Conservation (phyloP, 768 basidiomycete species). For the Rickenella mellea region DNA sequence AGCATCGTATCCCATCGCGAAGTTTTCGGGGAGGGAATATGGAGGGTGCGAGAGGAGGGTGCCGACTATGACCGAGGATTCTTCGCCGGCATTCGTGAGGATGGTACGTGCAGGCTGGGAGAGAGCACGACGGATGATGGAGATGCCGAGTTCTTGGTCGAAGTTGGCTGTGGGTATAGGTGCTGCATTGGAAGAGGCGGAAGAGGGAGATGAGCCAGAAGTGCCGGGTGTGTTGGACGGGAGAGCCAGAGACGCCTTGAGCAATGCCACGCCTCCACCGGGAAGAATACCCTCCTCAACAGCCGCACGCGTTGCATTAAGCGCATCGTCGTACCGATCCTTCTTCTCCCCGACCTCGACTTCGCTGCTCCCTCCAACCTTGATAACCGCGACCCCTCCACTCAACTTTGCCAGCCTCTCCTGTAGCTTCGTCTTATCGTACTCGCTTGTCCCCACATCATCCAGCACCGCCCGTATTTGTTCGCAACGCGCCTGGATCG, state of each 20-base stretch:
- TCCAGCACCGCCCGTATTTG: slow-evolving; percentile 81
- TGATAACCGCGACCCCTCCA: slow-evolving; percentile 97
- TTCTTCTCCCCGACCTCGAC: slow-evolving; percentile 99
- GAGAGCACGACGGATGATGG: slow-evolving; percentile 86
- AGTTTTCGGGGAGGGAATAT: slow-evolving; percentile 70
- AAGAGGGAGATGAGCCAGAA: slow-evolving; percentile 31
- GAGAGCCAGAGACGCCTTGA: slow-evolving; percentile 74
- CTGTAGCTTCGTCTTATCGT: slow-evolving; percentile 90
- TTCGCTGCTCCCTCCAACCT: slow-evolving; percentile 87
- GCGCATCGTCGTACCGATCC: slow-evolving; percentile 94
- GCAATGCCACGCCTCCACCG: slow-evolving; percentile 88
- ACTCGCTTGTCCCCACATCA: slow-evolving; percentile 84
- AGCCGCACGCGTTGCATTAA: slow-evolving; percentile 96
- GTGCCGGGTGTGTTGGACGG: slow-evolving; percentile 33
- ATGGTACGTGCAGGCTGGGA: slow-evolving; percentile 81
- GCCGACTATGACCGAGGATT: slow-evolving; percentile 88
- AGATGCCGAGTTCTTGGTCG: slow-evolving; percentile 92
- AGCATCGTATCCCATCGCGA: slow-evolving; percentile 85
- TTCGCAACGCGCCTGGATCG: slow-evolving; percentile 89
- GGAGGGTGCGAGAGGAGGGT: slow-evolving; percentile 60
- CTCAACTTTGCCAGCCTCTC: slow-evolving; percentile 94
- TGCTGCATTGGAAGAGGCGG: slow-evolving; percentile 26
- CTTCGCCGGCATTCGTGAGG: slow-evolving; percentile 89
- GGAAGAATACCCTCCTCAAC: slow-evolving; percentile 98
- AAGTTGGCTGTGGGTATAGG: slow-evolving; percentile 87